A percentile compares a stretch with the other conserved stretches of the same genome.
phyloP scores from a whole-genome alignment of 2,329 filamentous ascomycete genomes.

The Fusarium pilosicola region DNA sequence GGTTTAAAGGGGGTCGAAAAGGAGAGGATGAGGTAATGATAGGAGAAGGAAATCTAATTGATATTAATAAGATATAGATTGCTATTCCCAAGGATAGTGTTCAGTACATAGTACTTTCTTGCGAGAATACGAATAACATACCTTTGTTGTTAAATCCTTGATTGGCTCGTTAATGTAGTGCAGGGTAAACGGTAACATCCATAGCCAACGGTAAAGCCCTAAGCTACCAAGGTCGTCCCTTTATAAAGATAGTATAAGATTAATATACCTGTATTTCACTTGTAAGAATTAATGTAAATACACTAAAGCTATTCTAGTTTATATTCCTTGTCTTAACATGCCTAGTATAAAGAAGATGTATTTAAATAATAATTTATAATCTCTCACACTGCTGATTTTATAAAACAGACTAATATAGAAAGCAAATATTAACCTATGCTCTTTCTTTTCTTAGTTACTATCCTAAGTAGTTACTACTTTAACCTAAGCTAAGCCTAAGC shows the following conservation, averaged over 20 bases:
- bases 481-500: no score
- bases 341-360: no score
- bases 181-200: background rate
- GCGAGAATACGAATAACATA: background rate
- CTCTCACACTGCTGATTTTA: rapidly evolving
- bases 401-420: no score
- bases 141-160: background rate
- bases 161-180: background rate
- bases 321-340: background rate
- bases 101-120: background rate
- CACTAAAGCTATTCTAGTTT: rapidly evolving
- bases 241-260: background rate
- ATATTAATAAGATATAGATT: background rate
- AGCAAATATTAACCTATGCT: no score
- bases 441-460: no score
- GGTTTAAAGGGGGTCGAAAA: background rate
- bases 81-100: background rate
- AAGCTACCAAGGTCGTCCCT: background rate
- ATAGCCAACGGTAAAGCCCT: background rate
- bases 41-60: background rate
- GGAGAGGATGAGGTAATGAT: background rate
- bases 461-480: no score
- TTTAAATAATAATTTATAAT: rapidly evolving
- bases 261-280: background rate
- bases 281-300: background rate